Evolutionary conservation across 306 rosid genomes (phyloP), one percentile per base, ranked within the genome.

Genomic region (Trifolium subterraneum): DNA sequence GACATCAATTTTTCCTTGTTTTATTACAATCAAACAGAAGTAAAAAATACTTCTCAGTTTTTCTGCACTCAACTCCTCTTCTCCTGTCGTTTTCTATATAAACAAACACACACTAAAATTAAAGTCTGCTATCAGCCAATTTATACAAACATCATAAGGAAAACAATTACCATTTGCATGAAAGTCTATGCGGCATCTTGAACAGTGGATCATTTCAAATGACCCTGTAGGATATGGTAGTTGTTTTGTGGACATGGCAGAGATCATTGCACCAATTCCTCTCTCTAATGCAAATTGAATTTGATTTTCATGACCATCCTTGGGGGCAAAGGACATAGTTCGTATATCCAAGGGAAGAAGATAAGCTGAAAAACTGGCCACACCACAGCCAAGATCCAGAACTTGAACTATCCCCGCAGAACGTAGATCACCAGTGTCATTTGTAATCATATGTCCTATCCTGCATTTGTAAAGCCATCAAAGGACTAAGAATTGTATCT

Each of bases 301-400:
- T 79, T 94, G 99, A 80, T 92, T 92, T 86, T 94, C 97, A 76
- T 94, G 99, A 55, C 86, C 87, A 78, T 94, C 97, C 84, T 92
- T 94, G 75, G 99, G 99, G 47, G 99, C 97, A 86, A 94, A 94
- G 35, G 99, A 90, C 99, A 94, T 90, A 41, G 95, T 86, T 75
- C 84, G 88, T 75, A 94, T 86, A 82, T 79, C 89, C 92, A 90
- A 73, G 64, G 93, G 87, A 78, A 91, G 90, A 81, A 94, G 95
- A 88, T 92, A 92, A 33, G 97, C 99, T 27, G 95, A 84, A 87
- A 94, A 94, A 78, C 99, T 94, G 71, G 99, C 97, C 80, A 92
- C 99, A 15, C 97, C 99, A 74, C 99, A 94, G 47, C 99, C 99
- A 79, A 94, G 86, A 82, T 94, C 99, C 69, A 92, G 79, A 82